Base-by-base conservation (phyloP, 805 yeast genomes). In the Sugiyamaella smithiae region DNA sequence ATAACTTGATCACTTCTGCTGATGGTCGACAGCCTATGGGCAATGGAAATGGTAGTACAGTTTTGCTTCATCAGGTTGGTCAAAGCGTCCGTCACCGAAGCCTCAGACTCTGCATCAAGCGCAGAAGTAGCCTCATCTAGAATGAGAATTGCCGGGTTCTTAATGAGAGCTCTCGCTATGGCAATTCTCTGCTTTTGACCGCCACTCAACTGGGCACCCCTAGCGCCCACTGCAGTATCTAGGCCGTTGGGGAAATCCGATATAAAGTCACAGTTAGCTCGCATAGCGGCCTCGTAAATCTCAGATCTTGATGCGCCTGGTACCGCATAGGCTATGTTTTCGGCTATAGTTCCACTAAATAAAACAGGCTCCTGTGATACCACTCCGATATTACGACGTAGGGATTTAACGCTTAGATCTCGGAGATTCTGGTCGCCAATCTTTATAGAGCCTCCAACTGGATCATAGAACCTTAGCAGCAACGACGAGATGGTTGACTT, bases 51-150 rank as follows among this genome's bases (percentile, higher is more conserved):
- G 5, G 73, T 70, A 1, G 97, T 89, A 31, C 78, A 67, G 12
- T 83, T 80, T 19, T 79, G 73, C 22, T 65, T 60, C 54, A 77
- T 74, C 52, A 93, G 73, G 43, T 73, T 65, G 25, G 71, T 63
- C 52, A 91, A 69, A 6, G 95, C 88, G 44, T 76, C 77, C 63
- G 88, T 87, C 35, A 91, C 95, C 2, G 87, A 78, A 57, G 85
- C 83, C 62, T 91, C 98, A 57, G 90, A 84, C 48, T 85, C 86
- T 9, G 95, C 81, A 62, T 91, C 98, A 45, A 91, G 71, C 0
- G 97, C 97, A 28, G 96, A 86, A 0, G 98, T 91, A 11, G 97
- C 96, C 65, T 91, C 98, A 65, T 91, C 98, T 50, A 91, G 69
- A 26, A 91, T 80, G 50, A 91, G 69, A n/a, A 91, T 75, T 5